A percentile compares a stretch with the other conserved stretches of the same genome.
phyloP scores from a whole-genome alignment of 306 rosid genomes.

The Carpinus fangiana region DNA sequence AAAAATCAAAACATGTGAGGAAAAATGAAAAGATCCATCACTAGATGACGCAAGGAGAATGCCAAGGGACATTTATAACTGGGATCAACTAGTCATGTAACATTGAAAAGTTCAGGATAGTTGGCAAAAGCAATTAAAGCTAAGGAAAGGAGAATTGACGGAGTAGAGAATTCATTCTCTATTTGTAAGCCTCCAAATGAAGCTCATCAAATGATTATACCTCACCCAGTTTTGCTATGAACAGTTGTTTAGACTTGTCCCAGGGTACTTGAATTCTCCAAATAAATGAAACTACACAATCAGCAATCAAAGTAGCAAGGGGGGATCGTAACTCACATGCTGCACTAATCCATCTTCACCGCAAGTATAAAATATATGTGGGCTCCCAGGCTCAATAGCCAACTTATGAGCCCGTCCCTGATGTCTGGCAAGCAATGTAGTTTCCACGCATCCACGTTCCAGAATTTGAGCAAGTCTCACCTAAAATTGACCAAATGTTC shows the following conservation, averaged over 20 bases:
- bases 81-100: conserved; percentile 8
- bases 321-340: conserved; percentile 65
- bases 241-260: conserved; percentile 2
- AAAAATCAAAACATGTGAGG: neutral
- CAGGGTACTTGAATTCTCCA: neutral
- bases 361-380: conserved; percentile 81
- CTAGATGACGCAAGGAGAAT: conserved; percentile 4
- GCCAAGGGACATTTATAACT: neutral
- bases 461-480: conserved; percentile 77
- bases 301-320: conserved; percentile 18
- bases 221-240: neutral
- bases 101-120: neutral
- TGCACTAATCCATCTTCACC: conserved; percentile 98
- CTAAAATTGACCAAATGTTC: conserved; percentile 45
- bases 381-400: conserved; percentile 97
- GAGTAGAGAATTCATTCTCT: neutral
- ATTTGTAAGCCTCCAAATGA: neutral
- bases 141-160: neutral
- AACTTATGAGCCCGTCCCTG: conserved; percentile 84
- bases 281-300: neutral
- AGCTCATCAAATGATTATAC: neutral
- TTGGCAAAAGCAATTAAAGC: neutral
- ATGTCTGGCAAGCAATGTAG: conserved; percentile 59
- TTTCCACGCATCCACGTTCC: conserved; percentile 56
- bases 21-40: conserved; percentile 1